phyloP scores from a whole-genome alignment of 805 yeast species.

The Suhomyces sp. region DNA sequence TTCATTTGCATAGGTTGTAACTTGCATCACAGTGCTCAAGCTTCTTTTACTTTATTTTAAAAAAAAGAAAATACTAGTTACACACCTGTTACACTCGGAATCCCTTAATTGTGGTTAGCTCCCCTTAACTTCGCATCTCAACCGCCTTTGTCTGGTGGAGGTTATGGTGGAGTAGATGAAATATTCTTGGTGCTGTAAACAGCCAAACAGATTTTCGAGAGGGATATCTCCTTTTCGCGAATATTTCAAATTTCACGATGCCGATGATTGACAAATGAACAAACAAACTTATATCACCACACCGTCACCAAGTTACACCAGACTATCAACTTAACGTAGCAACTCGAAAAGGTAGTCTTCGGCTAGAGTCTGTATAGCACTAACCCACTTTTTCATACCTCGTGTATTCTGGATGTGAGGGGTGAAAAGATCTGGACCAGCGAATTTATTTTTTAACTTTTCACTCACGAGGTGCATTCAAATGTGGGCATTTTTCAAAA shows the following conservation, averaged over 20 bases:
- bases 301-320: not conserved
- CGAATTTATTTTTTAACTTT: not conserved
- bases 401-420: not conserved
- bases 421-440: not conserved
- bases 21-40: not conserved
- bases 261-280: not conserved
- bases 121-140: not conserved
- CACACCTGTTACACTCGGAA: not conserved
- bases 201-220: not conserved
- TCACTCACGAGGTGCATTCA: not conserved
- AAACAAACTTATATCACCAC: not conserved
- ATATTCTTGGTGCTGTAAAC: not conserved
- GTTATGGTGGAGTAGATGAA: not conserved
- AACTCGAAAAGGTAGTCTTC: not conserved
- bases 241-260: not conserved
- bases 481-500: not conserved
- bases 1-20: constrained; percentile 4
- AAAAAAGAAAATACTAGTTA: not conserved
- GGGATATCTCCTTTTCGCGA: not conserved
- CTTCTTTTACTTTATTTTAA: not conserved
- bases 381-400: not conserved
- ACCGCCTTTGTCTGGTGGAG: not conserved
- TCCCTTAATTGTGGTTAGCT: not conserved
- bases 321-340: not conserved
- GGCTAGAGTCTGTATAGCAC: not conserved